Percentiles rank a stretch among this genome's conserved stretches.
Conservation (phyloP, 495 filamentous ascomycete species). For the Penicillium pulvis region DNA sequence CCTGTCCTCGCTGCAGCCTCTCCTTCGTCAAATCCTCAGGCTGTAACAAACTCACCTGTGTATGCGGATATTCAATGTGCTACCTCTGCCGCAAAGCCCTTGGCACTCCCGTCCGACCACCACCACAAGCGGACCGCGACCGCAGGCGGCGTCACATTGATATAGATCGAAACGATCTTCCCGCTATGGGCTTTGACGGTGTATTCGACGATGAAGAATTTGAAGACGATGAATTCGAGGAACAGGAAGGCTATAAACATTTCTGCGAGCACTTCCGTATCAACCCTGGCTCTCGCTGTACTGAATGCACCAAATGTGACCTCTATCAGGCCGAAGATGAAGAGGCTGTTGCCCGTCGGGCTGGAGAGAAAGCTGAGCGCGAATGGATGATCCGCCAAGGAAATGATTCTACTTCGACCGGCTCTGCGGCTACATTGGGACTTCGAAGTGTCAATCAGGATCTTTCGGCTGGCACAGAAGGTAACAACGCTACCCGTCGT, state of each 20-base stretch:
- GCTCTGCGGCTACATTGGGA: slow-evolving; percentile 17
- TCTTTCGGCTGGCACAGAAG: slow-evolving; percentile 28
- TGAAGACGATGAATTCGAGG: slow-evolving; percentile 40
- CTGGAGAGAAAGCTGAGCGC: slow-evolving; percentile 76
- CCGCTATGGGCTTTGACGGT: slow-evolving; percentile 11
- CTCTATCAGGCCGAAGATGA: slow-evolving; percentile 87
- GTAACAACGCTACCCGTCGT: slow-evolving; percentile 9
- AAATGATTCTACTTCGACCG: slow-evolving; percentile 19
- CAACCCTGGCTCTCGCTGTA: slow-evolving; percentile 67
- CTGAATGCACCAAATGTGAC: slow-evolving; percentile 83
- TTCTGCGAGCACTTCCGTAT: slow-evolving; percentile 95
- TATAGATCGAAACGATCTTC: slow-evolving; percentile 15
- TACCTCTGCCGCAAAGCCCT: slow-evolving; percentile 74
- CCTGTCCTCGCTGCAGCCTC: slow-evolving; percentile 85
- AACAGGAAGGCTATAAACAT: slow-evolving; percentile 77
- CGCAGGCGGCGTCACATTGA: slow-evolving; percentile 8
- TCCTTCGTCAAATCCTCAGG: slow-evolving; percentile 90
- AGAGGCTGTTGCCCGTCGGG: slow-evolving; percentile 70
- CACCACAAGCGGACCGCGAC: slow-evolving; percentile 9
- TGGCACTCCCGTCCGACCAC: slow-evolving; percentile 27
- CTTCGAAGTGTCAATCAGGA: slow-evolving; percentile 39
- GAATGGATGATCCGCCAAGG: slow-evolving; percentile 77
- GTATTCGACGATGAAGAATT: slow-evolving; percentile 17
- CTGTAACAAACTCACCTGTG: slow-evolving; percentile 96
- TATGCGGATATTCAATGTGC: slow-evolving; percentile 98